phyloP scores from a whole-genome alignment of 2,329 filamentous ascomycete genomes.

The Westerdykella sp. region DNA sequence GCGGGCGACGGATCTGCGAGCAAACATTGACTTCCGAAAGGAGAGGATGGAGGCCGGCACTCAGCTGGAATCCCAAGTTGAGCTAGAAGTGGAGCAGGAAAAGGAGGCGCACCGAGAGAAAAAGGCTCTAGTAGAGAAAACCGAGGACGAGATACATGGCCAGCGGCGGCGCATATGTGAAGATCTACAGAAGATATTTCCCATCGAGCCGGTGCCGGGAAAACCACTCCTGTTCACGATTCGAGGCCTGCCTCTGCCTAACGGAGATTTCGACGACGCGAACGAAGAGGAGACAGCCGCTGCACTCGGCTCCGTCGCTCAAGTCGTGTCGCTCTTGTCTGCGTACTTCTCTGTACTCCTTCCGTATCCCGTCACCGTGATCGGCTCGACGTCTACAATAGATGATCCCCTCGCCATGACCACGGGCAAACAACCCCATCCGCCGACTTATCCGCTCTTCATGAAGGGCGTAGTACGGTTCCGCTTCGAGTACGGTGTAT shows the following conservation, averaged over 20 bases:
- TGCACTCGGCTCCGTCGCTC: slow-evolving; percentile 72
- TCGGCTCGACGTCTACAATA: slow-evolving; percentile 68
- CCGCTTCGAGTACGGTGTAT: slow-evolving; percentile 93
- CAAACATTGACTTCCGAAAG: slow-evolving; percentile 59
- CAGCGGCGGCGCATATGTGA: slow-evolving; percentile 85
- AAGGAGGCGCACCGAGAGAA: slow-evolving; percentile 43
- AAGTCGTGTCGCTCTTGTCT: slow-evolving; percentile 68
- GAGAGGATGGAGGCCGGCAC: slow-evolving; percentile 62
- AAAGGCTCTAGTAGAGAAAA: slow-evolving; percentile 50
- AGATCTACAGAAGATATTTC: slow-evolving; percentile 71
- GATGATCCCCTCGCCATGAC: slow-evolving; percentile 60
- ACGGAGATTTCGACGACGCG: slow-evolving; percentile 67
- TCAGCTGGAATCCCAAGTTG: slow-evolving; percentile 52
- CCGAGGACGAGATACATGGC: slow-evolving; percentile 64
- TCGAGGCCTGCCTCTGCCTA: slow-evolving; percentile 69
- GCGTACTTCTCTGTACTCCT: slow-evolving; percentile 74
- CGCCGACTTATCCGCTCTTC: slow-evolving; percentile 67
- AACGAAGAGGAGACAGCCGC: slow-evolving; percentile 71
- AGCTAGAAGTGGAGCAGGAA: slow-evolving; percentile 56
- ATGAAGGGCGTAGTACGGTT: slow-evolving; percentile 66
- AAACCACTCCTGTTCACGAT: slow-evolving; percentile 77
- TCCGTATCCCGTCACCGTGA: slow-evolving; percentile 69
- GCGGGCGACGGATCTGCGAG: slow-evolving; percentile 60
- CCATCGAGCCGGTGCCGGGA: slow-evolving; percentile 61
- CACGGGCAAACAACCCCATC: slow-evolving; percentile 34